phyloP scores from a whole-genome alignment of 768 basidiomycete species.

The Auriscalpium microsporum region DNA sequence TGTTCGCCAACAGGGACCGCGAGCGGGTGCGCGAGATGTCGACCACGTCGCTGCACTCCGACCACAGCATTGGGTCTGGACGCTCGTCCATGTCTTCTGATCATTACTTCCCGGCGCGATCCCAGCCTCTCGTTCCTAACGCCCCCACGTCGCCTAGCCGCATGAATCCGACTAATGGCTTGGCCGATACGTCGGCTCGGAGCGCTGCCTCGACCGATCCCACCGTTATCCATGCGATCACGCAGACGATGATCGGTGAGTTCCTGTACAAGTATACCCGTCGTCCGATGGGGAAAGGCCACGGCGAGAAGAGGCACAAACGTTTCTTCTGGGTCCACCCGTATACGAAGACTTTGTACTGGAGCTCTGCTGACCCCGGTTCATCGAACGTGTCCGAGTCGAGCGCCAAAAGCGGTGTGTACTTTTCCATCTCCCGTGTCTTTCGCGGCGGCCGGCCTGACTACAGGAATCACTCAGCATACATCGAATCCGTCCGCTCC shows the following conservation, averaged over 20 bases:
- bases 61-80: conserved; percentile 59
- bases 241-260: conserved; percentile 99
- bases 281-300: conserved; percentile 78
- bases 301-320: conserved; percentile 83
- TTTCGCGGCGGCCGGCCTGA: not conserved
- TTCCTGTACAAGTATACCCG: conserved; percentile 97
- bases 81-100: conserved; percentile 81
- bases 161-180: conserved; percentile 14
- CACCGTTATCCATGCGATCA: conserved; percentile 88
- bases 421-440: conserved; percentile 1
- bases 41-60: conserved; percentile 61
- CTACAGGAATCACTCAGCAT: conserved; percentile 44
- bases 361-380: conserved; percentile 93
- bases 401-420: conserved; percentile 93
- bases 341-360: conserved; percentile 95
- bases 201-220: conserved; percentile 64
- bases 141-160: conserved; percentile 40
- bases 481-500: conserved; percentile 84
- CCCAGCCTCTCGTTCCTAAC: conserved; percentile 24
- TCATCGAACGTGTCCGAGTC: conserved; percentile 82
- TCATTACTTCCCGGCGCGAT: conserved; percentile 37
- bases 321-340: conserved; percentile 99
- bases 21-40: conserved; percentile 55
- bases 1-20: conserved; percentile 26
- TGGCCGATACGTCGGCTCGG: conserved; percentile 10